These are phyloP conservation scores for Pichia cabralensis DNA, from an alignment of 805 yeast species.

Conservation along the genomic window DNA sequence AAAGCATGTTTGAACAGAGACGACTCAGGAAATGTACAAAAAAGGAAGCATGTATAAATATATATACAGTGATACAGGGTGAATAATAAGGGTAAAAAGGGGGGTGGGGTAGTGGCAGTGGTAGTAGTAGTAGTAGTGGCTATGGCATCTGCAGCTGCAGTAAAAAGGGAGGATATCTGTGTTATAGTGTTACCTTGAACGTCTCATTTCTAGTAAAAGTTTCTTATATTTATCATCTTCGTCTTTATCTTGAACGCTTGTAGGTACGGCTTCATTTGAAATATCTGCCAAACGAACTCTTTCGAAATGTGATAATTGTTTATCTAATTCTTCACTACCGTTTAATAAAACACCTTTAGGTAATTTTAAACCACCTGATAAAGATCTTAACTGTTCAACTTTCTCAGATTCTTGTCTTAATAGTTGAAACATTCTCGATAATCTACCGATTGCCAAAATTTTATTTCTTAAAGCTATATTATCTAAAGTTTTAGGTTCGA, in stretches of 20 bases:
- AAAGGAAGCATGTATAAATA: too few species aligned
- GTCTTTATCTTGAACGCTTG: constrained; percentile 29
- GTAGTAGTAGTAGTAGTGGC: too few species aligned
- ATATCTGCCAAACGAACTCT: constrained; percentile 76
- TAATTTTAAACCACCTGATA: constrained; percentile 55
- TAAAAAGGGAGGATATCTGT: too few species aligned
- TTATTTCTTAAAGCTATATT: constrained; percentile 61
- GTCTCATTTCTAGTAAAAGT: too few species aligned
- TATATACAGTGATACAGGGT: too few species aligned
- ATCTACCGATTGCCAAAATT: constrained; percentile 91
- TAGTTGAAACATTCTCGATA: constrained; percentile 86
- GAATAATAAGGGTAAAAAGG: too few species aligned
- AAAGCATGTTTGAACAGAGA: too few species aligned
- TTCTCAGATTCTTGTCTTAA: constrained; percentile 83
- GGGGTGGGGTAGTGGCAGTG: too few species aligned
- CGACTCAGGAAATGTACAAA: too few species aligned
- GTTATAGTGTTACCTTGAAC: too few species aligned
- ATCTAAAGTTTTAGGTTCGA: constrained; percentile 16
- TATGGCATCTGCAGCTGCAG: too few species aligned
- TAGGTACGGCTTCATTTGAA: constrained; percentile 81
- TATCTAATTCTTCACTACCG: constrained; percentile 71
- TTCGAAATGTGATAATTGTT: constrained; percentile 65
- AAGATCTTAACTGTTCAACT: constrained; percentile 69
- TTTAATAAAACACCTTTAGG: constrained; percentile 84
- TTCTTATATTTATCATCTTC: constrained; percentile 8